Evolutionary conservation across 2,329 filamentous ascomycete genomes (phyloP).

Genomic region (Aspergillus oerlinghausenensis): DNA sequence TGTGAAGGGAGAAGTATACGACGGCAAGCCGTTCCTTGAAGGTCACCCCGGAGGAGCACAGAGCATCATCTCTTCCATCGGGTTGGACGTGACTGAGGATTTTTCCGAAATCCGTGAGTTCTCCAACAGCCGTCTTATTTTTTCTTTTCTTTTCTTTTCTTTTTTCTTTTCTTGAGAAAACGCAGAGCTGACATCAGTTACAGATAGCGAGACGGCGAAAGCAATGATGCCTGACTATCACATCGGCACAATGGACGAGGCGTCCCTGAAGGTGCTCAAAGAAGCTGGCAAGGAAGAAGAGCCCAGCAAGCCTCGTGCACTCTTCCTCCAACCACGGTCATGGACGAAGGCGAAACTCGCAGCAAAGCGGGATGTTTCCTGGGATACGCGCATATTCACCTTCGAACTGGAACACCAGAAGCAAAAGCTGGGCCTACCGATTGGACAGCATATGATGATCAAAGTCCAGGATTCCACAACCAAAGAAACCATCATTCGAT

Average conservation of each 20-base stretch:
- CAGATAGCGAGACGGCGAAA: slow-evolving; percentile 88
- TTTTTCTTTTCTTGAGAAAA: neutral
- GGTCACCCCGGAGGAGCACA: slow-evolving; percentile 81
- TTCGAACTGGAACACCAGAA: slow-evolving; percentile 69
- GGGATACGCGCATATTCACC: slow-evolving; percentile 75
- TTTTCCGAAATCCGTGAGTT: slow-evolving; percentile 84
- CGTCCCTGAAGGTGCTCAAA: slow-evolving; percentile 52
- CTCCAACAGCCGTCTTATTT: neutral
- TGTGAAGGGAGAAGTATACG: slow-evolving; percentile 81
- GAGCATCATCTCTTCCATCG: slow-evolving; percentile 79
- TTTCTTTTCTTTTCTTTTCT: no score
- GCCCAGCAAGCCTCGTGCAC: slow-evolving; percentile 45
- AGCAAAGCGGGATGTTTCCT: slow-evolving; percentile 65
- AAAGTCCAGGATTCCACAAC: slow-evolving; percentile 68
- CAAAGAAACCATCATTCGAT: slow-evolving; percentile 69
- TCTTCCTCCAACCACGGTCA: slow-evolving; percentile 65
- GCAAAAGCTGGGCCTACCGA: slow-evolving; percentile 71
- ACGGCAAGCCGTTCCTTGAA: slow-evolving; percentile 74
- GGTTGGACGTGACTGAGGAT: slow-evolving; percentile 76
- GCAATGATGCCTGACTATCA: slow-evolving; percentile 84
- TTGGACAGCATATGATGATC: slow-evolving; percentile 84
- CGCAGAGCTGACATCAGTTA: slow-evolving; percentile 17
- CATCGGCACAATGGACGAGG: slow-evolving; percentile 68
- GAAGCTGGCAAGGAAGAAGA: slow-evolving; percentile 38
- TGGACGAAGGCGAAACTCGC: slow-evolving; percentile 72